Base-by-base conservation (phyloP, 192 early-diverging fungal genomes). In the Geosiphon pyriformis region DNA sequence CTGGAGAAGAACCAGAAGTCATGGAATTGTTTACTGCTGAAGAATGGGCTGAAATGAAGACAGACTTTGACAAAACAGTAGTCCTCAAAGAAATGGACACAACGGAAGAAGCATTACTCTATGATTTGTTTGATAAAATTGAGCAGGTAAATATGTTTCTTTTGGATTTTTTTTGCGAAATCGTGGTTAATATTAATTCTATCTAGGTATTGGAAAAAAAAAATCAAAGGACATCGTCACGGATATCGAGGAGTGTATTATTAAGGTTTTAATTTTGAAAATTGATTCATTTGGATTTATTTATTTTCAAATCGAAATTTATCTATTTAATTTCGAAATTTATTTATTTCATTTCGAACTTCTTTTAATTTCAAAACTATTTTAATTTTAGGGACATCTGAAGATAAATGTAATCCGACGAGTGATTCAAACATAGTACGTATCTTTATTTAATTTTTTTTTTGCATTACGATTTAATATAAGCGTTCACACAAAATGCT, bases 131-230 rank as follows among this genome's bases (percentile, higher is more conserved):
- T 32, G 64, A 66, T 17, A 30, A 54, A 56, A 66, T 66, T 7
- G 6, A 1, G 0, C 11, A 66, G 53, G 33, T 26, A 0, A 61
- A 61, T 61, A 12, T 61, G 22, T 47, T 42, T 52, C 55, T 37
- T 61, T 65, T 42, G 2, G 31, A 52, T 65, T 65, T 27, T 52
- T 65, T 65, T 65, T 35, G 22, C 12, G 17, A 51, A 34, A 51
- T 6, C 11, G 11, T 20, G 46, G 26, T 49, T 63, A 49, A 35
- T 50, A 35, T 63, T n/a, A 49, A 27, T 26, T 65, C 25, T 35
- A 17, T 26, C 20, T 63, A 63, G 61, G 61, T 63, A 63, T 63
- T 63, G 61, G 20, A n/a, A n/a, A 7, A 22, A 63, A 63, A 25
- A 51, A 63, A 15, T 29, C 61, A 49, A 11, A 3, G 25, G 61